These are phyloP conservation scores for Ephemerocybe angulata DNA, from an alignment of 768 basidiomycete genomes.

Conservation along the genomic window DNA sequence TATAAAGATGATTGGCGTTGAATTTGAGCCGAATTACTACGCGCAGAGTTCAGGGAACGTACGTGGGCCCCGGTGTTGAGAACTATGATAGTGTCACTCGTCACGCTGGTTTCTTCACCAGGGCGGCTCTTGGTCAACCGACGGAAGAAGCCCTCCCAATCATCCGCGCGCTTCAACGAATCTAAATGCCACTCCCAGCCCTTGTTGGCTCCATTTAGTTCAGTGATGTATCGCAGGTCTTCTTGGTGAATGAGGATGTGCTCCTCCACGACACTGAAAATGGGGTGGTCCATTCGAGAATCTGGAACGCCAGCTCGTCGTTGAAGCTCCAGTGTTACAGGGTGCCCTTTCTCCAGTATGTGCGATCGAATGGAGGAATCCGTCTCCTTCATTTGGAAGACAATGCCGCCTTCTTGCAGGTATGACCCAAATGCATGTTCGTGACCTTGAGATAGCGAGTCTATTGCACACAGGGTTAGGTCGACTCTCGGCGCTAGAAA, in stretches of 20 bases:
- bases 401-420: conserved; percentile 8
- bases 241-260: conserved; percentile 14
- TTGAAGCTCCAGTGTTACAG: conserved; percentile 13
- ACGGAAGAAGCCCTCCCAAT: conserved; percentile 15
- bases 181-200: conserved; percentile 10
- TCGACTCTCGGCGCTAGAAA: not conserved
- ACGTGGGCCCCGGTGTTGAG: conserved; percentile 16
- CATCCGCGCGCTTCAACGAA: conserved; percentile 11
- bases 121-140: conserved; percentile 2
- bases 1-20: no score
- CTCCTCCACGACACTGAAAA: conserved; percentile 15
- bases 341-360: conserved; percentile 8
- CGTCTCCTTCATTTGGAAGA: conserved; percentile 5
- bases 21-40: no score
- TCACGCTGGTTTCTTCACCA: conserved; percentile 10
- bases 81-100: conserved; percentile 13
- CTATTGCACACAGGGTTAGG: not conserved
- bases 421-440: conserved; percentile 10
- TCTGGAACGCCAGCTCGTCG: conserved; percentile 14
- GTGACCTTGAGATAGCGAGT: conserved; percentile 12
- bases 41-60: not conserved
- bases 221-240: conserved; percentile 11
- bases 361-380: conserved; percentile 3
- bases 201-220: conserved; percentile 9
- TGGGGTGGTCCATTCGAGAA: conserved; percentile 10